These are phyloP conservation scores for Pichia insulana DNA, from an alignment of 805 yeast genomes.

Conservation along the genomic window DNA sequence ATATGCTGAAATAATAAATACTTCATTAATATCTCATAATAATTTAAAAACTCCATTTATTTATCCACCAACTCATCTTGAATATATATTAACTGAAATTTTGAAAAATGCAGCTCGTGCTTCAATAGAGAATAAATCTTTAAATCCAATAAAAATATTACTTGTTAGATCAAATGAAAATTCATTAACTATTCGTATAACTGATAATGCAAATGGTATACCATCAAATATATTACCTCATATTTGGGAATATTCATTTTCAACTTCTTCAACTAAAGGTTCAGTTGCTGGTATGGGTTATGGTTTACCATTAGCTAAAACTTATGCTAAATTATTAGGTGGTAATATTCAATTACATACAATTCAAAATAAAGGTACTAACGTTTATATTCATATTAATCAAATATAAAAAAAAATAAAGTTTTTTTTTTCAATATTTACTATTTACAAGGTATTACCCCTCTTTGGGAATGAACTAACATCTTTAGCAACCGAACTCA, in stretches of 20 bases:
- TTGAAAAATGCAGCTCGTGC: slow-evolving; percentile 85
- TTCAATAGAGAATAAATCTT: slow-evolving; percentile 59
- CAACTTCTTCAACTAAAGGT: slow-evolving; percentile 39
- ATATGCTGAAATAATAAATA: too few species aligned
- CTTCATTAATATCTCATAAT: too few species aligned
- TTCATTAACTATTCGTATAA: slow-evolving; percentile 63
- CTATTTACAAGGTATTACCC: slow-evolving; percentile 20
- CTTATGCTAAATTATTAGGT: slow-evolving; percentile 65
- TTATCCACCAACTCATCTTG: slow-evolving; percentile 80
- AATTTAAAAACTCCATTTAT: slow-evolving; percentile 45
- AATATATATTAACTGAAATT: slow-evolving; percentile 79
- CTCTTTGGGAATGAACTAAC: slow-evolving; percentile 31
- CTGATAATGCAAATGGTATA: slow-evolving; percentile 90
- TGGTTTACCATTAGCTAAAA: slow-evolving; percentile 79
- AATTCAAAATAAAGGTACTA: slow-evolving; percentile 72
- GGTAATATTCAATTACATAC: slow-evolving; percentile 64
- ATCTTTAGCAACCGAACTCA: slow-evolving; percentile 67
- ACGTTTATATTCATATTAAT: slow-evolving; percentile 50
- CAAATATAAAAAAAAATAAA: slow-evolving; percentile 18
- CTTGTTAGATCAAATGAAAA: slow-evolving; percentile 23
- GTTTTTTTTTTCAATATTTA: neutral
- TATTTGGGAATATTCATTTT: slow-evolving; percentile 79
- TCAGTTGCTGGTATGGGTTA: slow-evolving; percentile 93
- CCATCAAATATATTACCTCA: slow-evolving; percentile 53
- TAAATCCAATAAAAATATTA: slow-evolving; percentile 39